These are phyloP conservation scores for Scutellaria galericulata DNA, from an alignment of 257 asterid genomes.

Conservation along the genomic window DNA sequence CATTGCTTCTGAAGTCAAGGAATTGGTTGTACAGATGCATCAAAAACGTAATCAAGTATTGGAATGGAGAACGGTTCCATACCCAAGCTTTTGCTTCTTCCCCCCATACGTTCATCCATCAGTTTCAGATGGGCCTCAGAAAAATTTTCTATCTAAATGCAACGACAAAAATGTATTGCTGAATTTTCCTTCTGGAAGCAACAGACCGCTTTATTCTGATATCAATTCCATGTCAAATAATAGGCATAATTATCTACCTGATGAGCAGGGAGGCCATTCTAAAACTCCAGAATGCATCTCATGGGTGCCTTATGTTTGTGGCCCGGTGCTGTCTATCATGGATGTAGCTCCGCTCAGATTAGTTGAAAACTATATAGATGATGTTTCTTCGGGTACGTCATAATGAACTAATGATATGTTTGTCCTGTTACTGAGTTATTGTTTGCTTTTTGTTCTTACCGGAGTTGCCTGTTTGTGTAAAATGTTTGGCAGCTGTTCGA, in stretches of 20 bases:
- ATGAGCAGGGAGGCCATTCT: constrained; percentile 46
- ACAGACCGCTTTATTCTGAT: constrained; percentile 45
- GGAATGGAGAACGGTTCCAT: constrained; percentile 65
- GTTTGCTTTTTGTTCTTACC: constrained; percentile 30
- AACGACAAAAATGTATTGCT: constrained; percentile 42
- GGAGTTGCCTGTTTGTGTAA: constrained; percentile 32
- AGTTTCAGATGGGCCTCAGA: constrained; percentile 52
- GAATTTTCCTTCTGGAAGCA: constrained; percentile 46
- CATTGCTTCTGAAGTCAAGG: constrained; percentile 67
- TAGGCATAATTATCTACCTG: constrained; percentile 36
- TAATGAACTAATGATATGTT: constrained; percentile 30
- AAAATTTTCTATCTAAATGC: constrained; percentile 41
- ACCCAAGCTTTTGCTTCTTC: constrained; percentile 77
- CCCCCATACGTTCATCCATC: constrained; percentile 77
- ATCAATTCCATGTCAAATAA: constrained; percentile 39
- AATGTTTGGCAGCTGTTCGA: constrained; percentile 59
- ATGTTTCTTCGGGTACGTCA: constrained; percentile 76
- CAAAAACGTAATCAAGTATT: constrained; percentile 59
- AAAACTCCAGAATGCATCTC: constrained; percentile 43
- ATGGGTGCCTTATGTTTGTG: constrained; percentile 75
- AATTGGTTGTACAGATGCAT: constrained; percentile 65
- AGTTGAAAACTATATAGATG: constrained; percentile 70
- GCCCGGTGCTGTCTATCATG: constrained; percentile 66
- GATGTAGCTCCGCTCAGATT: constrained; percentile 95
- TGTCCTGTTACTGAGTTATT: constrained; percentile 30